Base-by-base conservation (phyloP, 2,329 filamentous ascomycete genomes). In the Microcera coccophila region DNA sequence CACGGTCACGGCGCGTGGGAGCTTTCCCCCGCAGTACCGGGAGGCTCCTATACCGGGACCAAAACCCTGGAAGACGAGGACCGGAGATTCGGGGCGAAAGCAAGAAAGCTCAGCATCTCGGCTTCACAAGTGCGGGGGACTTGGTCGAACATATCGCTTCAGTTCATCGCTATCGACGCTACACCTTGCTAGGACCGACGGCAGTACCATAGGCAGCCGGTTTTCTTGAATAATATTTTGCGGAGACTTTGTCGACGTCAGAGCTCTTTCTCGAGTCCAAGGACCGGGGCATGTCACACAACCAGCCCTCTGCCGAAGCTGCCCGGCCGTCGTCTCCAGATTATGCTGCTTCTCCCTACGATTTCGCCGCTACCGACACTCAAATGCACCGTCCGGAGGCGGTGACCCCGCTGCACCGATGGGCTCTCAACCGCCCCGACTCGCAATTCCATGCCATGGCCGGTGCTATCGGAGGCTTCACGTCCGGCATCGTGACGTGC, bases 401-500 rank as follows among this genome's bases (percentile, higher is more conserved):
- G 33, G 45, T 70, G 55, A 75, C 74, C 36, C 57, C 65, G 38
- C 57, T 81, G 49, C 74, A 84, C 61, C 70, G 68, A 54, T 83
- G 79, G 76, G 73, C 77, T 17, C 65, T 71, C 36, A 57, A 62
- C 29, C 78, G 79, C 38, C 79, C 78, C 24, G 76, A 82, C 49
- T 73, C 78, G 16, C 76, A 80, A 50, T 82, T 97, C 64, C 88
- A 94, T 64, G 88, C 89, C 49, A 74, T 96, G 43, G 85, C 89
- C 33, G 93, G 93, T 42, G 91, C 90, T 37, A 76, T 88, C 44
- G 91, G 90, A 38, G 93, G 93, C 38, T 88, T 97, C 59, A 90
- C 89, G 17, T 95, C 90, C 7, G 93, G 93, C 38, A 80, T 98
- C 42, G 87, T 96, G 52, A 97, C 91, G 40, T 98, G 93, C 65